A percentile compares a stretch with the other conserved stretches of the same genome.
Evolutionary conservation across 2,329 filamentous ascomycete species (phyloP).

Genomic region (Alternaria brassicicola): DNA sequence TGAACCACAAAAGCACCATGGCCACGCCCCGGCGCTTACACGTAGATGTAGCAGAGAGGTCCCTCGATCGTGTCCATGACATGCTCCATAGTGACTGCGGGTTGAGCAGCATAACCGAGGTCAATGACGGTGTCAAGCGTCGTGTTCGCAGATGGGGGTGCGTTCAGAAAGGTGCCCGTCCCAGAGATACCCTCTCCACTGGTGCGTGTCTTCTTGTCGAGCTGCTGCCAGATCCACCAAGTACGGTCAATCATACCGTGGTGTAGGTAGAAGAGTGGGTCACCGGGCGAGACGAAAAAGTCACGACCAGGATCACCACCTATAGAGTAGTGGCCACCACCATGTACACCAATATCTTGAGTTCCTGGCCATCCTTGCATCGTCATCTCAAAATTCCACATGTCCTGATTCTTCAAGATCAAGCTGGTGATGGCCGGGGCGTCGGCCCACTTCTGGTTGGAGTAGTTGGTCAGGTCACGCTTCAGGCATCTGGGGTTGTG

Average conservation of each 20-base stretch:
- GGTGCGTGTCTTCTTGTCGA: conserved; percentile 47
- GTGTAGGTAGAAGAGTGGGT: conserved; percentile 56
- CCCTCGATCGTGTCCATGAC: conserved; percentile 43
- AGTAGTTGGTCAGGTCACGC: conserved; percentile 31
- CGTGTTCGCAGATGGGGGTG: conserved; percentile 52
- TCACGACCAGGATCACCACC: conserved; percentile 50
- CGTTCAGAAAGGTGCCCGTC: conserved; percentile 54
- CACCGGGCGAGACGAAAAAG: conserved; percentile 35
- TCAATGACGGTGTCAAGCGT: conserved; percentile 53
- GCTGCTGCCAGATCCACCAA: conserved; percentile 51
- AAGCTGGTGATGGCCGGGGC: conserved; percentile 29
- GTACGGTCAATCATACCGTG: conserved; percentile 53
- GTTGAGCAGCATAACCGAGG: conserved; percentile 45
- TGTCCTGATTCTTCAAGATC: conserved; percentile 30
- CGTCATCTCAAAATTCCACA: conserved; percentile 38
- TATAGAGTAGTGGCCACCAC: conserved; percentile 52
- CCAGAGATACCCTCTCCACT: conserved; percentile 47
- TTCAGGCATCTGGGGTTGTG: conserved; percentile 38
- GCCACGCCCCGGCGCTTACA: conserved; percentile 15
- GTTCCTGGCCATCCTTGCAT: conserved; percentile 39
- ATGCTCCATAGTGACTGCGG: conserved; percentile 29
- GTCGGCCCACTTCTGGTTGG: conserved; percentile 33
- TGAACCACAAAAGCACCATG: neutral
- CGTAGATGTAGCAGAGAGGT: conserved; percentile 45
- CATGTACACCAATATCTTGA: conserved; percentile 39